phyloP scores from a whole-genome alignment of 805 yeast genomes.

The Kodamaea leandrae region DNA sequence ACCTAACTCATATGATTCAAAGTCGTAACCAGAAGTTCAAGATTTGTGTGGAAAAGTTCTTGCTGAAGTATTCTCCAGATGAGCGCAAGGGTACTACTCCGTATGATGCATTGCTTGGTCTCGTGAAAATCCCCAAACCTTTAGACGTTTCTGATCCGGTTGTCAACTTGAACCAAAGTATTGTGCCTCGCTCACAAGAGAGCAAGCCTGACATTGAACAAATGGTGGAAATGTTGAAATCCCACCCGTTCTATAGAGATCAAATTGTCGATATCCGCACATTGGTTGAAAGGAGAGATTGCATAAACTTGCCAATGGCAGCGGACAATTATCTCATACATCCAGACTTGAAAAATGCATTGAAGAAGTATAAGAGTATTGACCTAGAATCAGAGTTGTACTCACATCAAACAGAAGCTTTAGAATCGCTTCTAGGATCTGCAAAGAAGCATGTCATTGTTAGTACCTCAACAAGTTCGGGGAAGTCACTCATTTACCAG shows the following conservation, averaged over 20 bases:
- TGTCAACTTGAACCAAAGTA: slow-evolving; percentile 47
- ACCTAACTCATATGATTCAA: slow-evolving; percentile 58
- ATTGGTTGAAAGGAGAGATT: slow-evolving; percentile 4
- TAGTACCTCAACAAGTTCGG: slow-evolving; percentile 95
- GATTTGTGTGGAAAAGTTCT: slow-evolving; percentile 15
- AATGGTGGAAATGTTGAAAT: slow-evolving; percentile 49
- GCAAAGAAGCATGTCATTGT: slow-evolving; percentile 64
- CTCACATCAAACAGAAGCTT: slow-evolving; percentile 79
- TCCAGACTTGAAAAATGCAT: slow-evolving; percentile 47
- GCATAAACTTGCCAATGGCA: slow-evolving; percentile 32
- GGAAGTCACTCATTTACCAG: slow-evolving; percentile 91
- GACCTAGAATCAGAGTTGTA: slow-evolving; percentile 52
- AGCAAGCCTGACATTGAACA: slow-evolving; percentile 41
- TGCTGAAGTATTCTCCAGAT: slow-evolving; percentile 23
- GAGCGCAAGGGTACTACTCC: slow-evolving; percentile 35
- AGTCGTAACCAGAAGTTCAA: slow-evolving; percentile 55
- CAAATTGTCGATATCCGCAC: slow-evolving; percentile 60
- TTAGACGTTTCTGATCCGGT: slow-evolving; percentile 59
- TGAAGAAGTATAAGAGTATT: slow-evolving; percentile 46
- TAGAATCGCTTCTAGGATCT: slow-evolving; percentile 49
- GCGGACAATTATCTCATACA: slow-evolving; percentile 23
- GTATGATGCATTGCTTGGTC: slow-evolving; percentile 33
- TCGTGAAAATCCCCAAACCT: slow-evolving; percentile 48
- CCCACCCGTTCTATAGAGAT: slow-evolving; percentile 50
- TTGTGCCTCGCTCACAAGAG: slow-evolving; percentile 8